Evolutionary conservation across 2,329 filamentous ascomycete species (phyloP), one percentile per base, ranked within the genome.

Genomic region (Fonsecaea erecta): DNA sequence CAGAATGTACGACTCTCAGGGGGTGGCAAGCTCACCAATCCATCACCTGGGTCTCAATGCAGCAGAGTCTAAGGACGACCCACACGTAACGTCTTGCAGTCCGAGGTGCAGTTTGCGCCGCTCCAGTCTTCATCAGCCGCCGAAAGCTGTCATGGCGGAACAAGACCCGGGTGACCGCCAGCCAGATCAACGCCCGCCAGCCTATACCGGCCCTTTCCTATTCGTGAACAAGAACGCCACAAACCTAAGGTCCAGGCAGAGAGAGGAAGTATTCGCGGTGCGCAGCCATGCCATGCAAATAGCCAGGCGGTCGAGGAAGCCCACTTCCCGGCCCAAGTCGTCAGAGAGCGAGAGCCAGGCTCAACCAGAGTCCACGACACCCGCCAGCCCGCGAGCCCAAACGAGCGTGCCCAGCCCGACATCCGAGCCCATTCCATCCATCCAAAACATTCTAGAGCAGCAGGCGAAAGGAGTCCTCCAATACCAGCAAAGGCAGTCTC

Each of bases 211-310:
- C 0, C 63, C 63, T 3, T 65, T 65, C 28, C 52, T 65, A 24
- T 65, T 65, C 32, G 63, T 65, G 35, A 65, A 65, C 52, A 65
- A 65, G 43, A 65, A 65, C 35, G 63, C 63, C 48, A 37, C 63
- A 12, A 65, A 65, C 28, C 63, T 65, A 24, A 60, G 43, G 28
- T 55, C 63, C 34, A 40, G 40, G 24, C 56, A 65, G 40, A 57
- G 63, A 32, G 63, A 65, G 30, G 63, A 65, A 32, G 63, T 65
- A 2, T 65, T 65, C 18, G 63, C 63, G 1, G 63, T 65, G 24
- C 58, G 63, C 28, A 65, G 63, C 40, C 63, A 65, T 57, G 63
- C 63, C 48, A 65, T 65, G 63, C 63, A 65, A 30, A 65, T 65
- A 43, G 63, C 63, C 4, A 52, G 63, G 24, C 37, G 63, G 5